These are phyloP conservation scores for Eucalyptus regnans DNA, from an alignment of 345 rosid species.

Conservation along the genomic window DNA sequence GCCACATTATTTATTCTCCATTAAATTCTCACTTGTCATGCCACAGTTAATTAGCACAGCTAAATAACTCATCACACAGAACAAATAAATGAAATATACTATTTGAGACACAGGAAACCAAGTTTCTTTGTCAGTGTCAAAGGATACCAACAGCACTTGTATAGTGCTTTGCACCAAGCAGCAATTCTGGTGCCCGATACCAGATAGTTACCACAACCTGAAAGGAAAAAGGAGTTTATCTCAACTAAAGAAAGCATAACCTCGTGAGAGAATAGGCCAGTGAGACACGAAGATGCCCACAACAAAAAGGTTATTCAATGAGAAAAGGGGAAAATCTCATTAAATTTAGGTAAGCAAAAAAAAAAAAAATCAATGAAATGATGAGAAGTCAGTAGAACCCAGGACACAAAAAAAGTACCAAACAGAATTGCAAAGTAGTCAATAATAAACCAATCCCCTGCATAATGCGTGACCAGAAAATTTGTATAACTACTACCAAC, in stretches of 20 bases:
- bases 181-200: constrained; percentile 99
- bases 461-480: background rate
- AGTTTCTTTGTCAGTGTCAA: background rate
- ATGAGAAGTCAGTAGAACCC: background rate
- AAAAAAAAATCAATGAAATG: background rate
- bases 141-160: constrained; percentile 73
- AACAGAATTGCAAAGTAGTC: background rate
- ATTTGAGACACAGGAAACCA: background rate
- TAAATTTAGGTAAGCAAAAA: background rate
- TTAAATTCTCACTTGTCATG: background rate
- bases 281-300: background rate
- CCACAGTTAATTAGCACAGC: background rate
- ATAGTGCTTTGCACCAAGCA: constrained; percentile 96
- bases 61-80: background rate
- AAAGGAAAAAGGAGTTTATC: background rate
- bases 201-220: constrained; percentile 90
- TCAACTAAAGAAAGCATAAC: background rate
- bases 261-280: background rate
- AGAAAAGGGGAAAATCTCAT: background rate
- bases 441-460: background rate
- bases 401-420: background rate
- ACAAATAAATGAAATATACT: background rate
- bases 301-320: background rate
- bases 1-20: background rate
- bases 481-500: background rate